A percentile compares a stretch with the other conserved stretches of the same genome.
These are phyloP conservation scores for Pleurotus djamor DNA, from an alignment of 768 basidiomycete species.

Conservation along the genomic window DNA sequence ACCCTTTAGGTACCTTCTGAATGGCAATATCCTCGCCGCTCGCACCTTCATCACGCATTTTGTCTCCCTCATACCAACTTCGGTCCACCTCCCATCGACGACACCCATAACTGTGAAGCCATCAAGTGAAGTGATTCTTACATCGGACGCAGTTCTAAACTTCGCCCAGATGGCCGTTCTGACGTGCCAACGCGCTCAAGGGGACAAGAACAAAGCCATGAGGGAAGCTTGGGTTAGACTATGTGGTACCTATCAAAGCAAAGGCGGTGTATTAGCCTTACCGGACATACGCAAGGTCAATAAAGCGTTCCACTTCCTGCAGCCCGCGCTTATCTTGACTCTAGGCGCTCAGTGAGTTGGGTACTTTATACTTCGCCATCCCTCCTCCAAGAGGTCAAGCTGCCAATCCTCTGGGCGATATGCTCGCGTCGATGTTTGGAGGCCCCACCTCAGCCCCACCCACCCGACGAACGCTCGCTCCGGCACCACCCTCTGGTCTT, in stretches of 20 bases:
- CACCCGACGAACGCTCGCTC: conserved; percentile 43
- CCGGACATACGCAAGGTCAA: conserved; percentile 65
- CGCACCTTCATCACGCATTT: conserved; percentile 89
- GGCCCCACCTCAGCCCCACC: conserved; percentile 46
- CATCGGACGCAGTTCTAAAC: conserved; percentile 76
- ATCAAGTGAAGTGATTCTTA: conserved; percentile 64
- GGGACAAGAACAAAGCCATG: conserved; percentile 72
- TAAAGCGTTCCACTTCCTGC: conserved; percentile 7
- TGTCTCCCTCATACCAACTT: conserved; percentile 56
- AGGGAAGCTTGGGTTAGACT: conserved; percentile 85
- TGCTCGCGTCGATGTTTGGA: conserved; percentile 88
- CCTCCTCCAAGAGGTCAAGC: conserved; percentile 71
- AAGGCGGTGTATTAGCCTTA: conserved; percentile 57
- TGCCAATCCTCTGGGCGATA: conserved; percentile 82
- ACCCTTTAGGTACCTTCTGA: conserved; percentile 62
- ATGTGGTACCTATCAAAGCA: conserved; percentile 80
- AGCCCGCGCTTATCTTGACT: background rate
- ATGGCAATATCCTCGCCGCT: conserved; percentile 91
- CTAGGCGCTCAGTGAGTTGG: conserved; percentile 69
- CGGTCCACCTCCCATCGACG: conserved; percentile 41
- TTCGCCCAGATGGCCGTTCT: conserved; percentile 88
- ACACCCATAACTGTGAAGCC: conserved; percentile 47
- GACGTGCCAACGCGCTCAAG: conserved; percentile 85
- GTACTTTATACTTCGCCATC: conserved; percentile 81
- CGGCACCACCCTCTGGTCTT: conserved; percentile 19